phyloP scores from a whole-genome alignment of 768 basidiomycete genomes.

The Tephrocybe rancida region DNA sequence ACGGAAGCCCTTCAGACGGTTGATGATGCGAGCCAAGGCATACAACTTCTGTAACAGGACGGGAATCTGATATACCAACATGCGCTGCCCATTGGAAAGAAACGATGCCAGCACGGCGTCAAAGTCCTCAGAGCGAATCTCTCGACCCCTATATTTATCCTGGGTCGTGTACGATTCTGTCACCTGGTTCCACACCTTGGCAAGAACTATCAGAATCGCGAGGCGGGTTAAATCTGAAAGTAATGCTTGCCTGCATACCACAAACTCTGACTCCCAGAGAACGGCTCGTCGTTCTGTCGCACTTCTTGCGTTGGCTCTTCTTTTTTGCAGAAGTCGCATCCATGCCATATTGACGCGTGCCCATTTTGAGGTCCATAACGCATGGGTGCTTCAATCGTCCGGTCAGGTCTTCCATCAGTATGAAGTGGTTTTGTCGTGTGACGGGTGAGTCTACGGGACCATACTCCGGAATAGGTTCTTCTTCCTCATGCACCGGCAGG shows the following conservation, averaged over 20 bases:
- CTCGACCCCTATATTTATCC: constrained; percentile 96
- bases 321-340: constrained; percentile 92
- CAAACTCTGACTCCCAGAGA: constrained; percentile 91
- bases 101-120: constrained; percentile 80
- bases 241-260: constrained; percentile 92
- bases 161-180: constrained; percentile 87
- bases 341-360: constrained; percentile 98
- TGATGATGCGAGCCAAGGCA: constrained; percentile 89
- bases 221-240: constrained; percentile 1
- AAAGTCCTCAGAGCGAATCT: constrained; percentile 86
- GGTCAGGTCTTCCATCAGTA: constrained; percentile 98
- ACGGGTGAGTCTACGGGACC: constrained; percentile 42
- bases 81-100: constrained; percentile 78
- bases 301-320: constrained; percentile 98
- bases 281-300: constrained; percentile 93
- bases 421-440: constrained; percentile 94
- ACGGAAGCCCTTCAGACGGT: constrained; percentile 90
- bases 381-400: constrained; percentile 90
- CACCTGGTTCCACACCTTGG: constrained; percentile 89
- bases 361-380: constrained; percentile 99
- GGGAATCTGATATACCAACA: constrained; percentile 93
- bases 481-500: constrained; percentile 24
- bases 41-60: constrained; percentile 89
- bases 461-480: constrained; percentile 37
- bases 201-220: constrained; percentile 2